Base-by-base conservation (phyloP, 2,329 filamentous ascomycete genomes). In the Colletotrichum brevisporum region DNA sequence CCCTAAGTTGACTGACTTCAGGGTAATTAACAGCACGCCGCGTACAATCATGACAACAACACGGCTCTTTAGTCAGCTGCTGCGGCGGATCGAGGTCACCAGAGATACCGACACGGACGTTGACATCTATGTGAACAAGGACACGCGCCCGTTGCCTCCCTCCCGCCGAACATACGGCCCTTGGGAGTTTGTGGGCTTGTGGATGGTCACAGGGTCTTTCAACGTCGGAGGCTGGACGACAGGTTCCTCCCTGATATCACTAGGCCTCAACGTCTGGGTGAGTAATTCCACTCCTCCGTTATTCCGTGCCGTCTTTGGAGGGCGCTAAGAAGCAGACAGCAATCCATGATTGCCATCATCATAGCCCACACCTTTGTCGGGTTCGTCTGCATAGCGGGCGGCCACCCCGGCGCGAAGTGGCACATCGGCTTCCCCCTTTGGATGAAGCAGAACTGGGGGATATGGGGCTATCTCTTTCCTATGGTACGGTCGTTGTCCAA, bases 121-220 rank as follows among this genome's bases (percentile, higher is more conserved):
- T 8, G 71, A 73, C 21, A 71, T 73, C 1, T 72, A 72, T n/a
- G 69, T 74, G 54, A 76, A 76, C 61, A 73, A 74, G 36, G 75
- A 77, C 58, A 76, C 71, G 4, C 72, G 75, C 0, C 76, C 75
- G 1, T 59, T 77, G n/a, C 74, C 75, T 2, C 74, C 74, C 1
- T 73, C 71, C 2, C 71, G 76, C 6, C 72, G 76, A 6, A 74
- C 73, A 2, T 77, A 77, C 64, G 76, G 75, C 1, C 75, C 74
- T 0, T 76, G 74, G 74, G 70, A 76, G 18, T 77, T 77, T 63
- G 72, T 77, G 6, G 73, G 73, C 8, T 69, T 77, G 0, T 77
- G 75, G 75, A 74, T 76, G 69, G 70, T 77, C 15, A 77, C 76
- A 0, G 76, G 75, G 2, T 78, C 76, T 1, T 77, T 76, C 60